Evolutionary conservation across 2,329 filamentous ascomycete genomes (phyloP).

Genomic region (Escovopsis sp.): DNA sequence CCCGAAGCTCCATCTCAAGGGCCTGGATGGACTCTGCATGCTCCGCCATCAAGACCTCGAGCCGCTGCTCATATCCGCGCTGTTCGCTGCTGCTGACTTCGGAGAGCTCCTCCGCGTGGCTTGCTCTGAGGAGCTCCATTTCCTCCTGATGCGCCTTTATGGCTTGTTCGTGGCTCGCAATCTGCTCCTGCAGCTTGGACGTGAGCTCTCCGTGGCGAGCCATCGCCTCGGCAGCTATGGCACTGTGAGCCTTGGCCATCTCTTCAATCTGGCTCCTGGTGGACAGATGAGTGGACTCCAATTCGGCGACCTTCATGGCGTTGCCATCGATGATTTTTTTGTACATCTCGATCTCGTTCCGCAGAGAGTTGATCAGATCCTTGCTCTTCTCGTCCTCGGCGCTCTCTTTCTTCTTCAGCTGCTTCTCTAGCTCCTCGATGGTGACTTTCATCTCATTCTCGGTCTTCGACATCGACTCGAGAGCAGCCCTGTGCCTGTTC

Average conservation of each 20-base stretch:
- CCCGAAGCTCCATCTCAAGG: conserved; percentile 47
- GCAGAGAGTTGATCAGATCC: conserved; percentile 45
- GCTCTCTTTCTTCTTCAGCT: conserved; percentile 22
- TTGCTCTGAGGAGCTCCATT: conserved; percentile 32
- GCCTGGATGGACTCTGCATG: conserved; percentile 40
- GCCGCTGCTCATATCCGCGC: conserved; percentile 41
- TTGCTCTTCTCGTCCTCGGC: conserved; percentile 38
- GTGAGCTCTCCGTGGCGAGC: conserved; percentile 33
- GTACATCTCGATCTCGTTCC: conserved; percentile 67
- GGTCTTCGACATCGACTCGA: conserved; percentile 56
- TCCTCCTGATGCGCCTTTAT: conserved; percentile 39
- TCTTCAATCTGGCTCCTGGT: conserved; percentile 55
- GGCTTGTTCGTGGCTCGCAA: conserved; percentile 42
- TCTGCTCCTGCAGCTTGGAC: conserved; percentile 40
- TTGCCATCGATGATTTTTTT: conserved; percentile 58
- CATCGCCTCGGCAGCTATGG: conserved; percentile 27
- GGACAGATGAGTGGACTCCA: conserved; percentile 57
- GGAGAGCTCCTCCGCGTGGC: conserved; percentile 35
- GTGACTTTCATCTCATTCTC: conserved; percentile 60
- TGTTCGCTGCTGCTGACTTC: conserved; percentile 34
- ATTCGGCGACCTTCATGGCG: conserved; percentile 51
- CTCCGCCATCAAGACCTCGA: conserved; percentile 43
- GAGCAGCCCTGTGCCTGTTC: conserved; percentile 53
- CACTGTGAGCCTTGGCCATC: conserved; percentile 44
- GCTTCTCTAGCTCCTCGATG: conserved; percentile 56